Conservation (phyloP, 2,329 filamentous ascomycete genomes). For the Hypoxylon sp. region DNA sequence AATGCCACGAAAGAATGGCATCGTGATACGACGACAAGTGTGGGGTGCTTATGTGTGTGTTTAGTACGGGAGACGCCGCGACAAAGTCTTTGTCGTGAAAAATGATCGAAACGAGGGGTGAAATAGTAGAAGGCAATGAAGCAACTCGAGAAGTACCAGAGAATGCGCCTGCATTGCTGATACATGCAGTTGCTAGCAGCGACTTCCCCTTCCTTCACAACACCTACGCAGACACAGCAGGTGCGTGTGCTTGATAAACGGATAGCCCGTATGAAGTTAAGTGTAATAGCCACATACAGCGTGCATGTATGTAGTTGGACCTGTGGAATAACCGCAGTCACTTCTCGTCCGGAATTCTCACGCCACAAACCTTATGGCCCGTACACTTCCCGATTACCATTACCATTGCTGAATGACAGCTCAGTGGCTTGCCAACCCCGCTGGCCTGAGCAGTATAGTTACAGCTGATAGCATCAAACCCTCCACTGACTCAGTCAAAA, state of each 20-base stretch:
- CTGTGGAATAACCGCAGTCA: not conserved
- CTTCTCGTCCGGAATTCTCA: not conserved
- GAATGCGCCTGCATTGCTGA: conserved; percentile 1
- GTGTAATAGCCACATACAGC: not conserved
- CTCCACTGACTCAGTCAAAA: not conserved
- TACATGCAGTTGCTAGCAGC: not conserved
- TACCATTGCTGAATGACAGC: not conserved
- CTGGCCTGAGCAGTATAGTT: not conserved
- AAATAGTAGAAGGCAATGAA: not conserved
- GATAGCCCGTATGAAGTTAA: not conserved
- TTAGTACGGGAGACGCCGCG: not conserved
- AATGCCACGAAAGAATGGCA: conserved; percentile 67
- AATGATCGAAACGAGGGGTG: not conserved
- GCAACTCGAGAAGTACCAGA: not conserved
- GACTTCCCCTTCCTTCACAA: conserved; percentile 11
- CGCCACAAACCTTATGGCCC: not conserved
- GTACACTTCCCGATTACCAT: not conserved
- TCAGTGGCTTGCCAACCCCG: not conserved
- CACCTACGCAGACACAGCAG: not conserved
- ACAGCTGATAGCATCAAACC: not conserved
- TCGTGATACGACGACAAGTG: conserved; percentile 46
- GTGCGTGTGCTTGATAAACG: conserved; percentile 4
- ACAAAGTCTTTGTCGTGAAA: not conserved
- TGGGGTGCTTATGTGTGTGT: not conserved
- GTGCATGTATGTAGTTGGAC: too few relatives aligned